Base-by-base conservation (phyloP, 2,329 filamentous ascomycete genomes). In the Dothiorella sarmentorum region DNA sequence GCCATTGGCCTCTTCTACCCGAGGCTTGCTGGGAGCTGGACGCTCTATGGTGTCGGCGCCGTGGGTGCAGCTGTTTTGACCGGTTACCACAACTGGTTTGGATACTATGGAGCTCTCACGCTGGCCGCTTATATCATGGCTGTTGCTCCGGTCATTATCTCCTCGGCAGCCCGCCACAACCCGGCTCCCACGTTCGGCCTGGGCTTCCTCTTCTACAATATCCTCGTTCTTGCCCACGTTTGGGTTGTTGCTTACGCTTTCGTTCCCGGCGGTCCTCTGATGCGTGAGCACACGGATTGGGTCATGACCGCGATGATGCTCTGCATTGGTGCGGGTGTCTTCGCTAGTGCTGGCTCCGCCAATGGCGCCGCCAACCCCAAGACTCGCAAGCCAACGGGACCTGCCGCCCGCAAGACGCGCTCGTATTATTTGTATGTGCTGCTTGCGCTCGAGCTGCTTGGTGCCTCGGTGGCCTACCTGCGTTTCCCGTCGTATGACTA, bases 201-300 rank as follows among this genome's bases (percentile, higher is more conserved):
- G 13, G 93, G 89, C 3, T 97, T 96, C 76, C 76, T 97, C 55
- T 73, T 96, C 49, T 99, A 97, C 79, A 96, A 97, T 74, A 82
- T 97, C 67, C 77, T 97, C 77, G 87, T 97, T 4, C 83, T 99
- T n/a, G 96, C 96, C 79, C 93, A 97, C 69, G 91, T 97, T 58
- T 99, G 94, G 94, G 89, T 97, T 33, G 94, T 99, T 10, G 94
- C 94, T 2, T 99, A 99, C 68, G 94, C 94, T 11, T 99, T 99
- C 66, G 94, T 99, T 3, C 94, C 94, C 2, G 94, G 94, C 53
- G 94, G 94, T 2, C 91, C 91, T 3, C 82, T 96, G 1, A 89
- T 99, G 42, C 87, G 94, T 43, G 94, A 99, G 73, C 92, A 87
- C 69, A 99, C 92, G 1, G 93, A 97, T 71, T 97, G 92, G 89